phyloP scores from a whole-genome alignment of 1,284 basidiomycete genomes.

The Hypsizygus ulmarius region DNA sequence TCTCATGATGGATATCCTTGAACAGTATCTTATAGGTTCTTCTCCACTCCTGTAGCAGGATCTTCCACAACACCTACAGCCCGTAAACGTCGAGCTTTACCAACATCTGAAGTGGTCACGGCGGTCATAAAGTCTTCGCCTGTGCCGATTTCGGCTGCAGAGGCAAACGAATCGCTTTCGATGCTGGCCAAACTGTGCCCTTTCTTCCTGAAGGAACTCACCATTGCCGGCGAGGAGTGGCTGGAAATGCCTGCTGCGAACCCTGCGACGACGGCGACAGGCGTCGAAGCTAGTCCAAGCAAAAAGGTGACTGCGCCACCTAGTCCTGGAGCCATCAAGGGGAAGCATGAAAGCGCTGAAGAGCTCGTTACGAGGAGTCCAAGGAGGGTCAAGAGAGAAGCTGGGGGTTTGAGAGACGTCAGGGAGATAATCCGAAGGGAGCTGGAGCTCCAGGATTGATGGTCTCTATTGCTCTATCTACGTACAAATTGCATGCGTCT shows the following conservation, averaged over 20 bases:
- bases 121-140: slow-evolving; percentile 75
- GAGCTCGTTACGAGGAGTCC: slow-evolving; percentile 68
- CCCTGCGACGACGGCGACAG: slow-evolving; percentile 18
- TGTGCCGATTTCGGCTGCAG: slow-evolving; percentile 70
- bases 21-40: slow-evolving; percentile 47
- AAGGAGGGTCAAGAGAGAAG: slow-evolving; percentile 61
- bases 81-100: slow-evolving; percentile 68
- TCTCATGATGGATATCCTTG: background rate
- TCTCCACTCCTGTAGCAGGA: slow-evolving; percentile 50
- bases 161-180: slow-evolving; percentile 69
- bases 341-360: slow-evolving; percentile 50
- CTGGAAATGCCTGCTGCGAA: slow-evolving; percentile 71
- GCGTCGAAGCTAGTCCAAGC: slow-evolving; percentile 27
- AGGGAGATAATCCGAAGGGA: slow-evolving; percentile 76
- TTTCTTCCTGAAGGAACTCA: slow-evolving; percentile 67
- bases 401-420: slow-evolving; percentile 70
- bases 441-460: slow-evolving; percentile 64
- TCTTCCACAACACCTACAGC: slow-evolving; percentile 47
- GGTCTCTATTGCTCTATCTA: slow-evolving; percentile 29
- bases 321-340: slow-evolving; percentile 36
- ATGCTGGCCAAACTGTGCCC: slow-evolving; percentile 69
- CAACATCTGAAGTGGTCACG: slow-evolving; percentile 57
- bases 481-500: slow-evolving; percentile 17
- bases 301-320: slow-evolving; percentile 32
- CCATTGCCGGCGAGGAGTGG: slow-evolving; percentile 71